A percentile compares a stretch with the other conserved stretches of the same genome.
phyloP scores from a whole-genome alignment of 2,329 filamentous ascomycete species.

The Arthrobotrys entomopaga region DNA sequence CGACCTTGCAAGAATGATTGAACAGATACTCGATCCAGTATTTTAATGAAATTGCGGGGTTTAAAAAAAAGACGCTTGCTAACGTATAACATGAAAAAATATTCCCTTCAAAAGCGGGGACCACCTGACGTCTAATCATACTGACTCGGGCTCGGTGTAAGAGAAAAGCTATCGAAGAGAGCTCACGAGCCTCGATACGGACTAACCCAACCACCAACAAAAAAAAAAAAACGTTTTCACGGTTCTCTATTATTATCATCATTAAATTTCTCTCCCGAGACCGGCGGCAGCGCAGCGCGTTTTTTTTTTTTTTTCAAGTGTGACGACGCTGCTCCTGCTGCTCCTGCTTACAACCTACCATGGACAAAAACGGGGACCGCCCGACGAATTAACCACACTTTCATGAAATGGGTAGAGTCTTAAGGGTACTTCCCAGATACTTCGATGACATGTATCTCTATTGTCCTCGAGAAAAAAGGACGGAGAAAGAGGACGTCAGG shows the following conservation, averaged over 20 bases:
- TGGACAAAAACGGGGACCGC: too few relatives aligned
- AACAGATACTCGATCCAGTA: too few relatives aligned
- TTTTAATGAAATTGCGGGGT: too few relatives aligned
- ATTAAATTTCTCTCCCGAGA: too few relatives aligned
- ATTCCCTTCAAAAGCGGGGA: slow-evolving; percentile 14
- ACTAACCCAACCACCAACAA: neutral
- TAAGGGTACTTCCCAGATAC: slow-evolving; percentile 19
- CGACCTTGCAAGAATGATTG: too few relatives aligned
- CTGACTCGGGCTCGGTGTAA: too few relatives aligned
- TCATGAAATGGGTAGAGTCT: slow-evolving; percentile 1
- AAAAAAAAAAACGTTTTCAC: neutral
- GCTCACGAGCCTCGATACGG: slow-evolving; percentile 32
- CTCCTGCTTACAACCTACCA: too few relatives aligned
- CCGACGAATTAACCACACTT: too few relatives aligned
- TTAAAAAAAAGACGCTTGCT: too few relatives aligned
- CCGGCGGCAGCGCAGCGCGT: too few relatives aligned
- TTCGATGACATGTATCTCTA: neutral
- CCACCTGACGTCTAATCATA: slow-evolving; percentile 25
- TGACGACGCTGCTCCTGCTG: too few relatives aligned
- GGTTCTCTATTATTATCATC: neutral
- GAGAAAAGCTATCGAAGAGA: slow-evolving; percentile 3
- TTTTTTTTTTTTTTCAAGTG: too few relatives aligned
- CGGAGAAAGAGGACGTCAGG: neutral
- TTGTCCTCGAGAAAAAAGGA: neutral
- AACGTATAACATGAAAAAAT: neutral